Conservation (phyloP, 768 basidiomycete species). For the Chalciporus pseudorubinellus region DNA sequence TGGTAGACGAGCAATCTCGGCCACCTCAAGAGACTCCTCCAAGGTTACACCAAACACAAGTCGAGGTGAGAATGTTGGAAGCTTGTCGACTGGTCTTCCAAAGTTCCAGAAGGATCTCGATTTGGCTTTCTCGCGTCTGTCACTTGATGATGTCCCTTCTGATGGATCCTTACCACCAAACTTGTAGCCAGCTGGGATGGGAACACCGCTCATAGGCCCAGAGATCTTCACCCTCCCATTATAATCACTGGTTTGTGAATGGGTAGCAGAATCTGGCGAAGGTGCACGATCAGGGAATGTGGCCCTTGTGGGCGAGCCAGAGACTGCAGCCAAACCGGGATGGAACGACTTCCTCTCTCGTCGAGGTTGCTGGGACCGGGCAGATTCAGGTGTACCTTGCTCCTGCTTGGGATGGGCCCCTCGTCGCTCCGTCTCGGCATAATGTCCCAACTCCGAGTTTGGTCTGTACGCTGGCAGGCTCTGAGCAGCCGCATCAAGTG, state of each 20-base stretch:
- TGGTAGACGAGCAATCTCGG: conserved; percentile 86
- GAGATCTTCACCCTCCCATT: conserved; percentile 82
- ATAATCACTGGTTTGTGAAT: conserved; percentile 49
- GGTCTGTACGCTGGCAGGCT: conserved; percentile 46
- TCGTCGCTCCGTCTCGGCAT: conserved; percentile 57
- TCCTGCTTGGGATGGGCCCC: conserved; percentile 33
- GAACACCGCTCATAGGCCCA: conserved; percentile 79
- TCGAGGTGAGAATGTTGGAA: conserved; percentile 46
- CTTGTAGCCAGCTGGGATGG: conserved; percentile 86
- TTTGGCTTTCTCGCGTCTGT: conserved; percentile 89
- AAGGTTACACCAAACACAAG: conserved; percentile 89
- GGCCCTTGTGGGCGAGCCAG: conserved; percentile 42
- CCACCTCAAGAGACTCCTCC: conserved; percentile 84
- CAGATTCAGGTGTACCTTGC: conserved; percentile 53
- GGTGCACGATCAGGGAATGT: conserved; percentile 37
- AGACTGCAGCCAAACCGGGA: conserved; percentile 50
- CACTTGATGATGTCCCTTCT: conserved; percentile 44
- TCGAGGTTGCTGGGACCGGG: conserved; percentile 47
- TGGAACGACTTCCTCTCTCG: conserved; percentile 64
- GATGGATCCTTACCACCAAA: conserved; percentile 76
- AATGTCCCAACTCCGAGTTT: conserved; percentile 82
- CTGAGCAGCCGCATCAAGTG: conserved; percentile 37
- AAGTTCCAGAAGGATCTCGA: conserved; percentile 94
- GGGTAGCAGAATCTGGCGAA: conserved; percentile 52
- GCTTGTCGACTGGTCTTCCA: conserved; percentile 56